A percentile compares a stretch with the other conserved stretches of the same genome.
These are phyloP conservation scores for Haplosporangium gracile DNA, from an alignment of 192 early-diverging fungal genomes.

Conservation along the genomic window DNA sequence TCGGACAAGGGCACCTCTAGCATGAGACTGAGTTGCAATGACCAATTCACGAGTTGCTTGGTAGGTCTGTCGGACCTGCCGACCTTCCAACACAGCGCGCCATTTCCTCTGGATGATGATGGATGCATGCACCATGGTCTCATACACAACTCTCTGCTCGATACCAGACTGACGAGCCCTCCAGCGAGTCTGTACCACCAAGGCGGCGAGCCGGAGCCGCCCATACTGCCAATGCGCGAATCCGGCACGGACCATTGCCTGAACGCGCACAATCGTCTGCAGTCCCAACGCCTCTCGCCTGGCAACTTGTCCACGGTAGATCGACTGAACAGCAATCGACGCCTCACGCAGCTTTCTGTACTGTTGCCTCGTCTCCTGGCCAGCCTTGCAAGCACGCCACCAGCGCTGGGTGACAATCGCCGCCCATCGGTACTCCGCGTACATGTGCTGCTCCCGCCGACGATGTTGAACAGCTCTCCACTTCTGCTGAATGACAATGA, in stretches of 20 bases:
- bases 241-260: conserved; percentile 32
- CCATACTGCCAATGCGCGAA: conserved; percentile 30
- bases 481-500: conserved; percentile 33
- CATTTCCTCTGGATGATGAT: conserved; percentile 37
- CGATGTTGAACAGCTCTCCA: conserved; percentile 42
- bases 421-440: conserved; percentile 28
- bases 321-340: conserved; percentile 30
- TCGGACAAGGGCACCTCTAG: conserved; percentile 26
- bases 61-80: conserved; percentile 31
- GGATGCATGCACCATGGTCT: conserved; percentile 12
- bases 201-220: conserved; percentile 21
- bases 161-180: conserved; percentile 26
- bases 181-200: conserved; percentile 42
- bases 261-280: conserved; percentile 35
- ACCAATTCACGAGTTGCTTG: not conserved
- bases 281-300: conserved; percentile 17
- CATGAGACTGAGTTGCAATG: conserved; percentile 44
- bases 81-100: conserved; percentile 29
- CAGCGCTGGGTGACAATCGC: conserved; percentile 38
- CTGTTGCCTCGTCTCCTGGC: conserved; percentile 7
- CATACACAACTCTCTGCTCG: conserved; percentile 24
- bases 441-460: conserved; percentile 22
- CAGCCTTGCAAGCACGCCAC: conserved; percentile 34
- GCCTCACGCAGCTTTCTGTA: conserved; percentile 24
- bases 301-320: conserved; percentile 32